Base-by-base conservation (phyloP, 2,329 filamentous ascomycete genomes). In the Colletotrichum sp. region DNA sequence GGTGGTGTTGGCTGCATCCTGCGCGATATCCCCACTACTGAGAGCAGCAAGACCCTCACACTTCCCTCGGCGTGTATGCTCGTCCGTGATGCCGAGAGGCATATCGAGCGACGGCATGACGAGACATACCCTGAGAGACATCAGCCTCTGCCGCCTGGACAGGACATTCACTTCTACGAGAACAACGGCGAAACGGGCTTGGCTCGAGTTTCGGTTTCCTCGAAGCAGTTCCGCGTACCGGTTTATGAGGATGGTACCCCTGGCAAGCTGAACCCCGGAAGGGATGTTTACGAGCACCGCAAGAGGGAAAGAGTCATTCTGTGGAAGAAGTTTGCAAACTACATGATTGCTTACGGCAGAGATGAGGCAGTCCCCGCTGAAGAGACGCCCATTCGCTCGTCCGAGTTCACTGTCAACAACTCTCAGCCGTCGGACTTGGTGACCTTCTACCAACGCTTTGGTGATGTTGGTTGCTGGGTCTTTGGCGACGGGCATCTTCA, bases 401-500 rank as follows among this genome's bases (percentile, higher is more conserved):
- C 71, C 26, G 76, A 75, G 8, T 67, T 74, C n/a, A 49, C 65
- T 30, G 69, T 69, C 65, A 64, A 77, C 65, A 52, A 69, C 32
- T 64, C 74, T 30, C 86, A 80, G 82, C 91, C 36, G 84, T 85
- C 87, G 49, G 91, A 93, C 78, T 86, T 96, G 67, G 93, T 96
- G 60, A 94, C 93, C 2, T 96, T 96, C 79, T 96, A 96, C 82
- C 95, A 96, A 85, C 90, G 95, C 64, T 93, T 95, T 76, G 94
- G 95, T 59, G 94, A 95, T 80, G 94, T 96, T 34, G 94, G 94
- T 18, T 94, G 95, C 84, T 96, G 94, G 94, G 92, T 93, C 66
- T 96, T 96, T 80, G 91, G 91, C 72, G 94, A 96, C 82, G 95
- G 95, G 4, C 94, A 95, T 80, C 89, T 96, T 79, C 94, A 95